Evolutionary conservation across 495 filamentous ascomycete genomes (phyloP), one percentile per base, ranked within the genome.

Genomic region (Hypoxylon intermedium): DNA sequence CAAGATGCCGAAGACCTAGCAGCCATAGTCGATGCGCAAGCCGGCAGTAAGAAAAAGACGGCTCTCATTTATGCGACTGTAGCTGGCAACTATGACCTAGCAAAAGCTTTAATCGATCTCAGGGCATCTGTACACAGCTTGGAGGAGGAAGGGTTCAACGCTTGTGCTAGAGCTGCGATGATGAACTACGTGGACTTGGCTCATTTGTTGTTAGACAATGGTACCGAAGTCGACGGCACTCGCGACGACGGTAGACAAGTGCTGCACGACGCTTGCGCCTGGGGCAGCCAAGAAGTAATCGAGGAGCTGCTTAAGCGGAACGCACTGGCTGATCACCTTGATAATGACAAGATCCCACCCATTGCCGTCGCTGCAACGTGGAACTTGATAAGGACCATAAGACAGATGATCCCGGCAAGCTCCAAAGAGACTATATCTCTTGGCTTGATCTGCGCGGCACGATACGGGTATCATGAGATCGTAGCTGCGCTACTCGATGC

Each of bases 401-500:
- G 16, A 7, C 33, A 56, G 21, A 36, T 56, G 53, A 48, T 47
- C 16, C 53, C 43, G 4, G n/a, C 6, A 9, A 55, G 43, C 37
- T 48, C 43, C 15, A 48, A 42, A 23, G 33, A 56, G 15, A 48
- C 21, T 12, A 41, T 47, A 56, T 56, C 53, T 1, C n/a, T 28
- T 9, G 43, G 43, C 2, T 31, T 56, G 16, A 40, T 48, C 7
- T 7, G 15, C 9, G 53, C 53, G 9, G 42, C 43, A 30, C 43
- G 43, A 31, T 48, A 41, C 23, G 53, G 53, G n/a, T 60, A 53
- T 40, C 33, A 47, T 19, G 57, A 54, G 16, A 63, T 63, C 11
- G 24, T 63, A 6, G 20, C 18, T 2, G 20, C 42, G 7, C 33
- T 67, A 6, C 13, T 67, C 28, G 37, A 63, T 6, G 58, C 64